Evolutionary conservation across 345 rosid species (phyloP).

Genomic region (Isatis tinctoria): DNA sequence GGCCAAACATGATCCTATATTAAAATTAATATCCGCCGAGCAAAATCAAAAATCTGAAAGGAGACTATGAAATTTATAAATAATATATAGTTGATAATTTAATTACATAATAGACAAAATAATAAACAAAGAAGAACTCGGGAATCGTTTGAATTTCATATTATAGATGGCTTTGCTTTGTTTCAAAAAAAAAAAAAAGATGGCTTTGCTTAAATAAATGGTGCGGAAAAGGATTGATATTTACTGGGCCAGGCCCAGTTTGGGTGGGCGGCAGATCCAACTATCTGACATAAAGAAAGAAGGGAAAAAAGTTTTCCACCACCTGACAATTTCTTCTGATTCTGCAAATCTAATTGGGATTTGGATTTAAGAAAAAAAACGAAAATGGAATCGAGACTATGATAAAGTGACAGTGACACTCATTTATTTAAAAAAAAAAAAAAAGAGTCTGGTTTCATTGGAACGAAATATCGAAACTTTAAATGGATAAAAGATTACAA

Average conservation of each 20-base stretch:
- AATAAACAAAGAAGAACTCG: too few species aligned
- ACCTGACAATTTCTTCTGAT: conserved; percentile 10
- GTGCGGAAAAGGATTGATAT: not conserved
- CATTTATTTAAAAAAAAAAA: not conserved
- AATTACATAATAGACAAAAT: too few species aligned
- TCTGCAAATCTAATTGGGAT: conserved; percentile 20
- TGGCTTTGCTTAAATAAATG: not conserved
- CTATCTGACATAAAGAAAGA: not conserved
- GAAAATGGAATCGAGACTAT: not conserved
- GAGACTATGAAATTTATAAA: too few species aligned
- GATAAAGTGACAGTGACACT: conserved; percentile 10
- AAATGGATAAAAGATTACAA: conserved; percentile 2
- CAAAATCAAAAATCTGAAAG: too few species aligned
- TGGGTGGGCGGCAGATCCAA: conserved; percentile 15
- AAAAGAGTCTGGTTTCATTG: conserved; percentile 9
- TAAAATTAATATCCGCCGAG: too few species aligned
- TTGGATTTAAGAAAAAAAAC: conserved; percentile 2
- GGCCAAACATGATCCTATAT: too few species aligned
- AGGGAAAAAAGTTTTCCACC: not conserved
- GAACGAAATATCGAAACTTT: conserved; percentile 10
- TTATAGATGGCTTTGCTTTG: too few species aligned
- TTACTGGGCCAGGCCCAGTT: conserved; percentile 10
- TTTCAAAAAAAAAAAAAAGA: too few species aligned
- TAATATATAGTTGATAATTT: too few species aligned
- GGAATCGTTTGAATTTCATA: too few species aligned